Base-by-base conservation (phyloP, 352 stramenopile species). In the Globisporangium abappressorium region DNA sequence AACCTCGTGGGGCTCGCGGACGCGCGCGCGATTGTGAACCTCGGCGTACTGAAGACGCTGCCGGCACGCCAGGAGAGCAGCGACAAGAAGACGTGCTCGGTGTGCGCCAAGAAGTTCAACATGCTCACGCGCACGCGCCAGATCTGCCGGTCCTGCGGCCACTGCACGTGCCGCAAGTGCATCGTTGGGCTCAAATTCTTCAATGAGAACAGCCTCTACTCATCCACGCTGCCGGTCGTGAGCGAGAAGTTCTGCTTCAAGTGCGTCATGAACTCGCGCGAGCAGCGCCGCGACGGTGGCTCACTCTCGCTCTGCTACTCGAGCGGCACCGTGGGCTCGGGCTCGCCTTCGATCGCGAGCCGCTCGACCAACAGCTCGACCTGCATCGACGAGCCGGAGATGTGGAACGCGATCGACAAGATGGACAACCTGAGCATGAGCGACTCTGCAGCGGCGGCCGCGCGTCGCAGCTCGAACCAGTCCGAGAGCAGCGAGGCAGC, bases 91-190 rank as follows among this genome's bases (percentile, higher is more conserved):
- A 49, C 54, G 7, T 79, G 73, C 68, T 65, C 54, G 33, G 70
- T 79, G 53, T 79, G 73, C 60, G 53, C 64, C 49, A 76, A 76
- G 57, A 73, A 71, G 53, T 73, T 75, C 41, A 57, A 71, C 49
- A 24, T 79, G 60, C 63, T 79, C 56, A 69, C 65, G 38, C 68
- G 60, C 15, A 54, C 49, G 47, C 65, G 65, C 60, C 46, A 66
- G 26, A 55, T 34, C 46, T 64, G 60, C n/a, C 59, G 65, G 24
- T 34, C 64, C 20, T 75, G 70, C 56, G 66, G 65, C 12, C 70
- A 49, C n/a, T 41, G 65, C 59, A 58, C 65, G 20, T 74, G 69
- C 46, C 69, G 69, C 30, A 65, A 43, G 41, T 74, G 69, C 69
- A 74, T 65, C 51, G 41, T 74, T 4, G 43, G 60, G 26, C 65